phyloP scores from a whole-genome alignment of 73 alveolate genomes.

The Stentor roeselii region DNA sequence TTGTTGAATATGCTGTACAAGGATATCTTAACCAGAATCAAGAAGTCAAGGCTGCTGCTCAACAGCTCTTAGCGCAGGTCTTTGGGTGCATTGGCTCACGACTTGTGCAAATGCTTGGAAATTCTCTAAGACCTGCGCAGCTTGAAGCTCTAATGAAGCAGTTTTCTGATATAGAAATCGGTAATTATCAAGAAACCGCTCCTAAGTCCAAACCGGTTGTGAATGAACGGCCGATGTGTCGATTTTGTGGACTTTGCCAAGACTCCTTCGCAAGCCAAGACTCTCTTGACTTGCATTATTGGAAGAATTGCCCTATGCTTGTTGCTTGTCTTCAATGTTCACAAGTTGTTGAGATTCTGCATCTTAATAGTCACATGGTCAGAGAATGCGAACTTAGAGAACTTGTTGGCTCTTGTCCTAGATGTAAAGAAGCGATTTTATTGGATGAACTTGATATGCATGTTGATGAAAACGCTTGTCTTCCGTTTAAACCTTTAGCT shows the following conservation, averaged over 20 bases:
- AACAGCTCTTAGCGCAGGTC: constrained; percentile 66
- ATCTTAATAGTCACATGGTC: constrained; percentile 72
- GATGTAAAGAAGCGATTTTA: constrained; percentile 86
- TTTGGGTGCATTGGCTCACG: constrained; percentile 85
- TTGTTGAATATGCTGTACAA: constrained; percentile 79
- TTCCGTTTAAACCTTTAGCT: constrained; percentile 48
- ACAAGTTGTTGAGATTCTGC: constrained; percentile 83
- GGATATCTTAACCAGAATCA: constrained; percentile 80
- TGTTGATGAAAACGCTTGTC: constrained; percentile 50
- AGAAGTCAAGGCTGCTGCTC: constrained; percentile 85
- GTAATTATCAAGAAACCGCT: background rate
- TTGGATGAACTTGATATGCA: constrained; percentile 83
- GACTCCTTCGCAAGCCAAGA: constrained; percentile 70
- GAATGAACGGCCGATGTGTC: constrained; percentile 47
- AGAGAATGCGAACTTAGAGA: constrained; percentile 83
- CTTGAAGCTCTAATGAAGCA: constrained; percentile 31
- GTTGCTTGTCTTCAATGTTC: constrained; percentile 79
- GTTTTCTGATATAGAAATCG: background rate
- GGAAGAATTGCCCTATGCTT: constrained; percentile 90
- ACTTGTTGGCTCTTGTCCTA: constrained; percentile 77
- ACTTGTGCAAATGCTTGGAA: constrained; percentile 50
- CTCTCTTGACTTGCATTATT: constrained; percentile 79
- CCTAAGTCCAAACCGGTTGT: background rate
- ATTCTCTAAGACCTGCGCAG: constrained; percentile 80
- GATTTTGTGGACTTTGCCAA: constrained; percentile 71